Percentiles rank a stretch among this genome's conserved stretches.
Evolutionary conservation across 345 rosid genomes (phyloP).

Genomic region (Pistacia vera): DNA sequence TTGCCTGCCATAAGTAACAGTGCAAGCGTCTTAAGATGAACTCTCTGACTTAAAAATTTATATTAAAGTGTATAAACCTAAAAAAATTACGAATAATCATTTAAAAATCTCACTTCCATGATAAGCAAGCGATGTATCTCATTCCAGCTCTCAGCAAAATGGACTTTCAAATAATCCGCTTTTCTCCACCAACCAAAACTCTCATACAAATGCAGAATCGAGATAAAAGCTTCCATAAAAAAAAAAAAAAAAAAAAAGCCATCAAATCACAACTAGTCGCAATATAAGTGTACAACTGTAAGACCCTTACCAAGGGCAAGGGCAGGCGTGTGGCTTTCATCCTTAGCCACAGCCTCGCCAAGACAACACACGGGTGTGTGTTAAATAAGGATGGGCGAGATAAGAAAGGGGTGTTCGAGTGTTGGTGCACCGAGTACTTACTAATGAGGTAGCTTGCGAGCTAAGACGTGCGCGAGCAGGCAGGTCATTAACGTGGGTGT

Average conservation of each 20-base stretch:
- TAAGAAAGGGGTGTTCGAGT: too few relatives aligned
- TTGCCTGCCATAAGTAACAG: not conserved
- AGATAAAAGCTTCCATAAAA: conserved; percentile 73
- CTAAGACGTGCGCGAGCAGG: too few relatives aligned
- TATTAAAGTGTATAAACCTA: not conserved
- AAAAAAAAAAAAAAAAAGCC: not conserved
- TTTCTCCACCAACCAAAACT: conserved; percentile 99
- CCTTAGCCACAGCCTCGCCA: too few relatives aligned
- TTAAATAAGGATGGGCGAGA: too few relatives aligned
- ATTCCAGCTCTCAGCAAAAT: conserved; percentile 99
- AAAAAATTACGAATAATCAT: not conserved
- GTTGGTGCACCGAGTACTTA: too few relatives aligned
- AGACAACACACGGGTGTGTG: too few relatives aligned
- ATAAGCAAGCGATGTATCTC: conserved; percentile 99
- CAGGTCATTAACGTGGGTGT: too few relatives aligned
- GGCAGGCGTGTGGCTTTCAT: too few relatives aligned
- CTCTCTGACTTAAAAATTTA: not conserved
- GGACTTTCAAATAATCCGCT: conserved; percentile 94
- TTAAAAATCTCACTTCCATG: conserved; percentile 76
- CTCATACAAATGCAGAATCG: conserved; percentile 96
- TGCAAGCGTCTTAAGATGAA: not conserved
- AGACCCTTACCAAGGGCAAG: too few relatives aligned
- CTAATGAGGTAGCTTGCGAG: too few relatives aligned
- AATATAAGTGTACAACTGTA: not conserved
- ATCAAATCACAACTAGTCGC: conserved; percentile 9